phyloP scores from a whole-genome alignment of 768 basidiomycete genomes.

The Tulasnella sp. region DNA sequence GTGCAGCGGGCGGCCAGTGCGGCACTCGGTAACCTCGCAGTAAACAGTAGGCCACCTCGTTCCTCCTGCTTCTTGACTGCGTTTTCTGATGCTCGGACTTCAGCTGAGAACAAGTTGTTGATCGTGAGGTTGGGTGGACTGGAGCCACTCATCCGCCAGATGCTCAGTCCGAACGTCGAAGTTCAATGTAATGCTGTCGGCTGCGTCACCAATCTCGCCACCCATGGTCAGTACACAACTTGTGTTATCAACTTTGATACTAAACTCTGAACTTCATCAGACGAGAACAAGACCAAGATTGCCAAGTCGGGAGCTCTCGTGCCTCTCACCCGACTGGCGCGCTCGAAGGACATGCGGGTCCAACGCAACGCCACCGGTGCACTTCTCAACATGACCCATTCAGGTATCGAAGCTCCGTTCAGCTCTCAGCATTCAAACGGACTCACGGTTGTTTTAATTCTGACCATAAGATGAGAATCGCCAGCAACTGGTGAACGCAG shows the following conservation, averaged over 20 bases:
- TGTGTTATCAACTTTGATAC: background rate
- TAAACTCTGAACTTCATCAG: conserved; percentile 32
- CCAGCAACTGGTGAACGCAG: conserved; percentile 95
- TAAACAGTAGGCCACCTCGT: conserved; percentile 65
- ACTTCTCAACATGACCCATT: conserved; percentile 98
- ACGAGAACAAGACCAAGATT: conserved; percentile 99
- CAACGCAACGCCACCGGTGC: conserved; percentile 98
- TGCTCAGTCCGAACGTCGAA: conserved; percentile 97
- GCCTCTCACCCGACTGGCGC: conserved; percentile 87
- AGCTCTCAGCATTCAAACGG: background rate
- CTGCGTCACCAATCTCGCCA: conserved; percentile 96
- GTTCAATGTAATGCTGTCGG: conserved; percentile 99
- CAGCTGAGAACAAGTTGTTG: conserved; percentile 97
- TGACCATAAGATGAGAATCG: conserved; percentile 75
- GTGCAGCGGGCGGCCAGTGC: conserved; percentile 98
- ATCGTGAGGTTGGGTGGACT: conserved; percentile 97
- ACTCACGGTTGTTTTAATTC: background rate
- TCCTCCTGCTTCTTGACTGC: background rate
- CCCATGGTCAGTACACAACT: conserved; percentile 58
- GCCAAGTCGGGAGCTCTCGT: conserved; percentile 98
- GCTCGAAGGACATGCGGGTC: conserved; percentile 98
- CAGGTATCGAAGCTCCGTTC: conserved; percentile 40
- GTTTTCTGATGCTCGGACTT: background rate
- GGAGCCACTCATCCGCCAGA: conserved; percentile 95
- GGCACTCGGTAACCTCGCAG: conserved; percentile 92